Percentiles rank a stretch among this genome's conserved stretches.
These are phyloP conservation scores for Achaetomium macrosporum DNA, from an alignment of 2,329 filamentous ascomycete genomes.

Conservation along the genomic window DNA sequence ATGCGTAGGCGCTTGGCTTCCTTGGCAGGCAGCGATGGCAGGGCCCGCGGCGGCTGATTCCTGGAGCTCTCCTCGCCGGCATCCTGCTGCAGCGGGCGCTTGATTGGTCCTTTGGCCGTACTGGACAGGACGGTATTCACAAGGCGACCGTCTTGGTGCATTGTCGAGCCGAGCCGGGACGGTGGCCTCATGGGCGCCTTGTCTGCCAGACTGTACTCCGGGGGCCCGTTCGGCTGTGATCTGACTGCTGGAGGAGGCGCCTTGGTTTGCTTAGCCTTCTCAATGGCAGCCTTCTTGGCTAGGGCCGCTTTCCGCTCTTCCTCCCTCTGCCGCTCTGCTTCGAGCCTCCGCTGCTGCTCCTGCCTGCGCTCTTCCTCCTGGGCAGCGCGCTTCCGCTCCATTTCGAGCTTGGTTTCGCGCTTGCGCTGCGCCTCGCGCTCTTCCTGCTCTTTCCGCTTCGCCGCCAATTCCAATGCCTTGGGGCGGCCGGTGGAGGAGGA, in stretches of 20 bases:
- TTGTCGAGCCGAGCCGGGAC: constrained; percentile 54
- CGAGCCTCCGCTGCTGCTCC: constrained; percentile 53
- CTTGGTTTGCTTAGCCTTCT: constrained; percentile 59
- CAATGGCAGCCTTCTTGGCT: constrained; percentile 50
- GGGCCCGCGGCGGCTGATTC: constrained; percentile 43
- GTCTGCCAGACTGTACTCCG: constrained; percentile 38
- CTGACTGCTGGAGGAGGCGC: constrained; percentile 56
- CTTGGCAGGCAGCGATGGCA: constrained; percentile 59
- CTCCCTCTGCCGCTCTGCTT: constrained; percentile 56
- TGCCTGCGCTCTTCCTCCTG: constrained; percentile 59
- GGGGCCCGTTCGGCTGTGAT: constrained; percentile 47
- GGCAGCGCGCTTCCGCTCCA: constrained; percentile 68
- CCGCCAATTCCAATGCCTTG: constrained; percentile 68
- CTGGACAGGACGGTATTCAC: constrained; percentile 55
- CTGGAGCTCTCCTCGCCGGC: constrained; percentile 50
- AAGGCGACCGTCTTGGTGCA: constrained; percentile 55
- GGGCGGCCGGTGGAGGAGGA: constrained; percentile 61
- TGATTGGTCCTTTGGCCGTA: constrained; percentile 66
- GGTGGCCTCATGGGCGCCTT: constrained; percentile 38
- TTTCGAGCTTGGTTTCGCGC: constrained; percentile 72
- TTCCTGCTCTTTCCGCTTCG: constrained; percentile 79
- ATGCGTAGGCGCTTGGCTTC: constrained; percentile 78
- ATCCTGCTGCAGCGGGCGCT: constrained; percentile 66
- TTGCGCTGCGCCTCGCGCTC: constrained; percentile 74
- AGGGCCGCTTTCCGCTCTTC: constrained; percentile 52